These are phyloP conservation scores for Candida sanyiensis DNA, from an alignment of 805 yeast genomes.

Conservation along the genomic window DNA sequence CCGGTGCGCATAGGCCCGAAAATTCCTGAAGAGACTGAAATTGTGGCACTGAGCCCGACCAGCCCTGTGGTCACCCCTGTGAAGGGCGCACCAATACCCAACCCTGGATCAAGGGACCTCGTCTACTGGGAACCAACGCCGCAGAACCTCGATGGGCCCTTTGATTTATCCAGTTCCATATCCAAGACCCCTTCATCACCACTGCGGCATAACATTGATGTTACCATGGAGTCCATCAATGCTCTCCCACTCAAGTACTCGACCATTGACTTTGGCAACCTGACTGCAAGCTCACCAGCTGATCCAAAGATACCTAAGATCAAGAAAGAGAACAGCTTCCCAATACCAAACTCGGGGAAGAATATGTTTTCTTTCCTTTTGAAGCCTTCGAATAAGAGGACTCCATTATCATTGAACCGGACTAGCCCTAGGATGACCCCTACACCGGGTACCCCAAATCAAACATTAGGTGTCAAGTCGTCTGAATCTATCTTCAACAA, in stretches of 20 bases:
- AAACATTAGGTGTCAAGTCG: constrained; percentile 7
- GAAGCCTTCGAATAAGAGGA: constrained; percentile 8
- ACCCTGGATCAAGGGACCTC: constrained; percentile 24
- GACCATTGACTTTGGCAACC: constrained; percentile 19
- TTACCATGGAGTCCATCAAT: constrained; percentile 16
- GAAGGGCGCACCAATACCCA: neutral
- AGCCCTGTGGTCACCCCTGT: neutral
- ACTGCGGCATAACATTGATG: constrained; percentile 10
- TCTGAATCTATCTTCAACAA: constrained; percentile 8
- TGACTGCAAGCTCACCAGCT: constrained; percentile 18
- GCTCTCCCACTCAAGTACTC: constrained; percentile 16
- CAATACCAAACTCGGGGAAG: constrained; percentile 5
- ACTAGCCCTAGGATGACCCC: constrained; percentile 16
- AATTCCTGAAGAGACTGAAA: neutral
- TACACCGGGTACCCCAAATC: constrained; percentile 13
- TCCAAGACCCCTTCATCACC: constrained; percentile 23
- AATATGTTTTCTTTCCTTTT: constrained; percentile 5
- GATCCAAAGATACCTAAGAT: constrained; percentile 6
- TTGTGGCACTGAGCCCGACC: neutral
- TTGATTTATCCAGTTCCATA: constrained; percentile 4
- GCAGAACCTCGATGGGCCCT: constrained; percentile 11
- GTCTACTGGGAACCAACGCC: constrained; percentile 27
- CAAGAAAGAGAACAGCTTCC: constrained; percentile 14
- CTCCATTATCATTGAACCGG: constrained; percentile 5
- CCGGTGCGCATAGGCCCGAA: constrained; percentile 6